Conservation (phyloP, 1,284 basidiomycete species). For the Papiliotrema nemorosa region DNA sequence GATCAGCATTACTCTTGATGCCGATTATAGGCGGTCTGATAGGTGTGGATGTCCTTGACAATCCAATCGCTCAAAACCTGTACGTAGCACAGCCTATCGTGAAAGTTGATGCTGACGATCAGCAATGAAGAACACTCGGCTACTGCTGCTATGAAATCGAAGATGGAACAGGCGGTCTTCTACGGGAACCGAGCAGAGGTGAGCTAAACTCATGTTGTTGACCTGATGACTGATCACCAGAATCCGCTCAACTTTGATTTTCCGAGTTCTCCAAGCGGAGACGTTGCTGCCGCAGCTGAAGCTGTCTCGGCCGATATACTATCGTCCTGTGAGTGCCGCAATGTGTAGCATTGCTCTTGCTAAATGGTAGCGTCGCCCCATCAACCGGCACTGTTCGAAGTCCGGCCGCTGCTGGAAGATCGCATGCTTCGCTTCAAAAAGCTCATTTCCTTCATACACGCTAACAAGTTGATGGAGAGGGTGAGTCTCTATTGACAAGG, state of each 20-base stretch:
- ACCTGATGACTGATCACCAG: constrained; percentile 11
- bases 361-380: constrained; percentile 62
- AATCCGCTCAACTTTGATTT: constrained; percentile 56
- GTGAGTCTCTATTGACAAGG: constrained; percentile 47
- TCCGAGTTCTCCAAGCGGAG: constrained; percentile 48
- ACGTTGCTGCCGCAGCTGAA: constrained; percentile 53
- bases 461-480: constrained; percentile 72
- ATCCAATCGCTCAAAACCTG: neutral
- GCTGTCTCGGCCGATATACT: constrained; percentile 52
- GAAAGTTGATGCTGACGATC: too few relatives aligned
- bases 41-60: constrained; percentile 30
- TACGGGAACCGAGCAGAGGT: constrained; percentile 51
- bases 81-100: neutral
- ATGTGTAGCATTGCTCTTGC: neutral
- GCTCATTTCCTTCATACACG: constrained; percentile 81
- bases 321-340: constrained; percentile 38
- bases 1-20: constrained; percentile 34
- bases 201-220: constrained; percentile 1
- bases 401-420: constrained; percentile 72
- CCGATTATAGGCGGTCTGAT: constrained; percentile 41
- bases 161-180: constrained; percentile 57
- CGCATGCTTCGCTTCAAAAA: constrained; percentile 72
- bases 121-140: constrained; percentile 10
- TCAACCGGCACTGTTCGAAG: constrained; percentile 71
- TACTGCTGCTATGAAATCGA: constrained; percentile 50